phyloP scores from a whole-genome alignment of 345 rosid genomes.

The Microthlaspi erraticum region DNA sequence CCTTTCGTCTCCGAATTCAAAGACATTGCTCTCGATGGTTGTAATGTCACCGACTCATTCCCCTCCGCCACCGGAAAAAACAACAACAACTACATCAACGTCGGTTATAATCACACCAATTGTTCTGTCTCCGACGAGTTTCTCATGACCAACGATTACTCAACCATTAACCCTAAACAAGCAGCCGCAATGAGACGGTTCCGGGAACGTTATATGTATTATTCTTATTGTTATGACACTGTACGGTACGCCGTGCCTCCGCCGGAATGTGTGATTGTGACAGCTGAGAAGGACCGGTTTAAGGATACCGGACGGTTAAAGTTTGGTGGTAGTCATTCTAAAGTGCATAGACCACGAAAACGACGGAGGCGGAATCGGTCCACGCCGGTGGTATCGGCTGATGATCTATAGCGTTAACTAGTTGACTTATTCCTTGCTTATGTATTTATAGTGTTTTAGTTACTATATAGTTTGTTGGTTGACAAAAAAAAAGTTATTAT shows the following conservation, averaged over 20 bases:
- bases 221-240: slow-evolving; percentile 81
- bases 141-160: slow-evolving; percentile 52
- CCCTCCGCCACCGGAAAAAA: slow-evolving; percentile 40
- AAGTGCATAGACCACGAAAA: slow-evolving; percentile 32
- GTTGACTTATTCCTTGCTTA: background rate
- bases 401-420: slow-evolving; percentile 37
- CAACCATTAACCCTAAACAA: slow-evolving; percentile 47
- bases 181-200: slow-evolving; percentile 64
- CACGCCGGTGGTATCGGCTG: slow-evolving; percentile 26
- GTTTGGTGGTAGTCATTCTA: slow-evolving; percentile 65
- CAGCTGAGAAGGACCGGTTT: slow-evolving; percentile 59
- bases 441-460: slow-evolving; percentile 14
- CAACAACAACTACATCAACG: slow-evolving; percentile 2
- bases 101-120: background rate
- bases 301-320: slow-evolving; percentile 74
- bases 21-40: slow-evolving; percentile 73
- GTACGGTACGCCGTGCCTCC: slow-evolving; percentile 62
- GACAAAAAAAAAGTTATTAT: no score
- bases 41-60: slow-evolving; percentile 61
- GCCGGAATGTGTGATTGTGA: slow-evolving; percentile 71
- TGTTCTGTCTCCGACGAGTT: slow-evolving; percentile 47
- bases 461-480: no score
- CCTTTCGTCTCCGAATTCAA: slow-evolving; percentile 80
- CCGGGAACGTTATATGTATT: slow-evolving; percentile 79
- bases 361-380: slow-evolving; percentile 49